Evolutionary conservation across 768 basidiomycete genomes (phyloP), one percentile per base, ranked within the genome.

Genomic region (Pleurotus cornucopiae): DNA sequence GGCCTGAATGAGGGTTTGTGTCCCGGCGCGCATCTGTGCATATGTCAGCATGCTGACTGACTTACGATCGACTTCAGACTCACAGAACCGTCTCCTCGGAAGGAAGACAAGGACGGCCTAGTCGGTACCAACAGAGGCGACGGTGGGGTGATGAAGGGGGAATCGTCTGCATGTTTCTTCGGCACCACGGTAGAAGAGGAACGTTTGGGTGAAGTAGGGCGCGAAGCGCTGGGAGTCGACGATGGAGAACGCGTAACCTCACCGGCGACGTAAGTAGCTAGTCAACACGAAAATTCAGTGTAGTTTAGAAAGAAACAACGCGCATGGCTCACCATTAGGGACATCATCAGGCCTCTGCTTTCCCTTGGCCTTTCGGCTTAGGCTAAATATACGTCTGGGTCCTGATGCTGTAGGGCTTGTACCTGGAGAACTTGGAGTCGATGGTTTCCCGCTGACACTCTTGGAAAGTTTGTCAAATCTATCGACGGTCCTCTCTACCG

Each of bases 1-100:
- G 3, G 89, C 91, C 71, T 93, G 91, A 39, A 94, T 93, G 49
- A 94, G 81, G 2, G 91, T 89, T 66, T 94, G 92, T 2, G 91
- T 94, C 13, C 91, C 91, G 21, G 85, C 83, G 40, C 89, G 86
- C 84, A 94, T 88, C 91, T 94, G 65, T 38, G 60, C 56, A 52
- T 46, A 57, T 57, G 48, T 39, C 53, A 59, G 56, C 58, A 46
- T 48, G 55, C 43, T 44, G 40, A 55, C 38, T 55, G 53, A 54
- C 43, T 45, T 54, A 34, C 53, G 13, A 14, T 59, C 13, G 13
- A 25, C 25, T 46, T 12, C 2, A 52, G 53, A 72, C 85, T 62
- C 66, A 91, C 91, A 13, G 91, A 91, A 60, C 84, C 83, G 61
- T 83, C 79, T 12, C 85, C 88, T 40, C 80, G 78, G 62, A 89